These are phyloP conservation scores for Leucosporidium creatinivorum DNA, from an alignment of 768 basidiomycete genomes.

Conservation along the genomic window DNA sequence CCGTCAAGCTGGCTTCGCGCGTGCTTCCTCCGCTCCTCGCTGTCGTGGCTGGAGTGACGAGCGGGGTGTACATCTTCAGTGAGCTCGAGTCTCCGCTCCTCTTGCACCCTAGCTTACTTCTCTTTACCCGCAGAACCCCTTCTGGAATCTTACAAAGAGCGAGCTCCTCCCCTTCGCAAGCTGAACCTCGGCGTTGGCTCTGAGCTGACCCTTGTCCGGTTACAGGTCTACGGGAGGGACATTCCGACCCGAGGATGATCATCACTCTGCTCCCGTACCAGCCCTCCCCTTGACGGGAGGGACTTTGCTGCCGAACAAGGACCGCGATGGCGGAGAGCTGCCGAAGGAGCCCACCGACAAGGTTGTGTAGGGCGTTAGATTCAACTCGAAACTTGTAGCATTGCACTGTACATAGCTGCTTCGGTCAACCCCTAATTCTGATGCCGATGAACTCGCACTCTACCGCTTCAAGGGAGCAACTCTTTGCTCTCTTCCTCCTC, in stretches of 20 bases:
- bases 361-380: neutral
- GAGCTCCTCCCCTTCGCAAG: no score
- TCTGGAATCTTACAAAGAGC: no score
- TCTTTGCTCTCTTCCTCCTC: neutral
- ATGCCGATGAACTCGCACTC: no score
- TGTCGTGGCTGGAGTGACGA: slow-evolving; percentile 10
- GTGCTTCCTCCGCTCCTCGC: slow-evolving; percentile 9
- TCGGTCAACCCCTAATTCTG: no score
- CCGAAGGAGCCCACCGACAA: neutral
- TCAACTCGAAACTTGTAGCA: no score
- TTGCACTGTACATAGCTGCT: no score
- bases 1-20: neutral
- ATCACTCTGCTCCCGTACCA: slow-evolving; percentile 25
- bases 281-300: slow-evolving; percentile 11
- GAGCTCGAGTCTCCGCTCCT: no score
- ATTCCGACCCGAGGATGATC: slow-evolving; percentile 30
- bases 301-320: no score
- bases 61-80: slow-evolving; percentile 29
- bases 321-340: neutral
- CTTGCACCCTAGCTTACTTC: neutral
- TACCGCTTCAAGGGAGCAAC: neutral
- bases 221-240: slow-evolving; percentile 23
- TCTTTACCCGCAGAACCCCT: slow-evolving; percentile 18
- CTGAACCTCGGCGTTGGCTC: neutral
- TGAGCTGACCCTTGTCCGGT: no score